Evolutionary conservation across 768 basidiomycete genomes (phyloP).

Genomic region (Podaxis sp.): DNA sequence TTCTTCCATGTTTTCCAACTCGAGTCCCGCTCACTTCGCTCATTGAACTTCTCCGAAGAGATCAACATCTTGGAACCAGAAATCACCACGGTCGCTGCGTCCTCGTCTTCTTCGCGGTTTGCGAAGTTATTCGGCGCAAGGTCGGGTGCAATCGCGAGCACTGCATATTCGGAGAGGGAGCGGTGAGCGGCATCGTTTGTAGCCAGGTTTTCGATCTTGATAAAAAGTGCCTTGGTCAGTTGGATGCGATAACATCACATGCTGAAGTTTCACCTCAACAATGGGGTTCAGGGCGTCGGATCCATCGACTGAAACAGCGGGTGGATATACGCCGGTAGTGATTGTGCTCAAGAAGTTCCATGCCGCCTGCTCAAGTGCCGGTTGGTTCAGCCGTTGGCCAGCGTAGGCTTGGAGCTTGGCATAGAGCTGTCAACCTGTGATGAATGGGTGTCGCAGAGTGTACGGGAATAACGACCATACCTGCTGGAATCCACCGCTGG

Average conservation of each 20-base stretch:
- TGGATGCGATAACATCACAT: background rate
- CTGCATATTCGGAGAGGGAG: conserved; percentile 30
- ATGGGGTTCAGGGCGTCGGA: conserved; percentile 44
- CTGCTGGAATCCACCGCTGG: conserved; percentile 29
- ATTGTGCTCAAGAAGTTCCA: conserved; percentile 28
- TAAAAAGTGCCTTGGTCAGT: background rate
- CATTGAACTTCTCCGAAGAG: background rate
- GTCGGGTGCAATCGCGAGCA: conserved; percentile 32
- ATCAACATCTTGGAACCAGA: conserved; percentile 10
- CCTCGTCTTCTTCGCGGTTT: conserved; percentile 9
- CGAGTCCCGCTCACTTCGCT: background rate
- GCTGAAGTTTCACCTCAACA: conserved; percentile 26
- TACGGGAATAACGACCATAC: conserved; percentile 8
- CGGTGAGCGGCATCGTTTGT: conserved; percentile 32
- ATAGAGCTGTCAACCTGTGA: conserved; percentile 21
- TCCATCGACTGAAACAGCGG: conserved; percentile 35
- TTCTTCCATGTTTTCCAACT: background rate
- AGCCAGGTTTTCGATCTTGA: conserved; percentile 29
- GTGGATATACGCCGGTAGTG: conserved; percentile 30
- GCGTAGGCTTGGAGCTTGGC: conserved; percentile 36
- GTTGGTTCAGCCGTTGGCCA: conserved; percentile 29
- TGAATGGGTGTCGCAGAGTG: background rate
- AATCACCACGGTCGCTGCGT: conserved; percentile 15
- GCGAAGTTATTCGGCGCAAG: conserved; percentile 22
- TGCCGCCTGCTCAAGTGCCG: conserved; percentile 27